Conservation (phyloP, 495 filamentous ascomycete species). For the Astrocystis sublimbata region DNA sequence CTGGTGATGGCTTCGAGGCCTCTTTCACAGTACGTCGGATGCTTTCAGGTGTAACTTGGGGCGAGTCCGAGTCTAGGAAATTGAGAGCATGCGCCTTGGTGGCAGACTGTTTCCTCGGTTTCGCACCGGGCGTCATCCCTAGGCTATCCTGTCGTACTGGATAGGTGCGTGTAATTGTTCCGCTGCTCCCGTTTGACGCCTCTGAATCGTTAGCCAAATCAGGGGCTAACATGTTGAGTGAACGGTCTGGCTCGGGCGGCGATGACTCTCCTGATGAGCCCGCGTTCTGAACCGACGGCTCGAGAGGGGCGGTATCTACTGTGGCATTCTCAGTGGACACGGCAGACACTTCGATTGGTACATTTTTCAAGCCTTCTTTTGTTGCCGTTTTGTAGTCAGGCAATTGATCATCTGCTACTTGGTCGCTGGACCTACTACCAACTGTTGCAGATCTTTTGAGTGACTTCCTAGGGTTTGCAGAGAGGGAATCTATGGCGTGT, state of each 20-base stretch:
- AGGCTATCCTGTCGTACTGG: slow-evolving; percentile 23
- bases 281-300: slow-evolving; percentile 6
- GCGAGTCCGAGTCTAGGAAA: slow-evolving; percentile 38
- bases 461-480: slow-evolving; percentile 19
- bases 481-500: slow-evolving; percentile 8
- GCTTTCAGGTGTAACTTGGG: slow-evolving; percentile 31
- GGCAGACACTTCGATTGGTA: not conserved
- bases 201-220: slow-evolving; percentile 24
- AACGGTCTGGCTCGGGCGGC: slow-evolving; percentile 2
- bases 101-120: slow-evolving; percentile 27
- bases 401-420: not conserved
- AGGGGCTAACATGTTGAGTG: not conserved
- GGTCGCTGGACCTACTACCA: slow-evolving; percentile 18
- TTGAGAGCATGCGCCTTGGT: slow-evolving; percentile 32
- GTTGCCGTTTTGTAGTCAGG: not conserved
- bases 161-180: slow-evolving; percentile 36
- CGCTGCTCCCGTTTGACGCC: slow-evolving; percentile 37
- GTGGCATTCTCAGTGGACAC: not conserved
- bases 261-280: slow-evolving; percentile 12
- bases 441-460: slow-evolving; percentile 25
- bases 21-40: slow-evolving; percentile 34
- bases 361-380: not conserved
- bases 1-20: slow-evolving; percentile 30
- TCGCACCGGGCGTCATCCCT: slow-evolving; percentile 33
- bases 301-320: not conserved